A percentile compares a stretch with the other conserved stretches of the same genome.
Conservation (phyloP, 192 early-diverging fungal species). For the Rhizophagus sp. region DNA sequence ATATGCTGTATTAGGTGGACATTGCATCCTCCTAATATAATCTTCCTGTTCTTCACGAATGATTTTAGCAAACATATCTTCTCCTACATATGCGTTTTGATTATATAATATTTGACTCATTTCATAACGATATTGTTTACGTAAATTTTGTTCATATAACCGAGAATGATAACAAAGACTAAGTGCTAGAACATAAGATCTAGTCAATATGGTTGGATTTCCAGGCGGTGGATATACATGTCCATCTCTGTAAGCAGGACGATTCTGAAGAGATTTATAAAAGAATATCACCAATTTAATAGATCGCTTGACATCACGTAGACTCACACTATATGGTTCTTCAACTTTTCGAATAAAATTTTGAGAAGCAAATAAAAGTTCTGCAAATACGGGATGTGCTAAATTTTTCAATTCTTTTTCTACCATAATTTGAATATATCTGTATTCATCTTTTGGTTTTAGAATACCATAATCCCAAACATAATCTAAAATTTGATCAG, state of each 20-base stretch:
- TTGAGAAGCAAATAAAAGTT: conserved; percentile 16
- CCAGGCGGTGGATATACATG: no score
- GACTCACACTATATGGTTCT: conserved; percentile 13
- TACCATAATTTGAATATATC: neutral
- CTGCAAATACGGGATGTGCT: neutral
- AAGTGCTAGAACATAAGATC: conserved; percentile 9
- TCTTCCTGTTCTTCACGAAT: conserved; percentile 25
- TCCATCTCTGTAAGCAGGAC: no score
- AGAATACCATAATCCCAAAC: no score
- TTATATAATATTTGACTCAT: conserved; percentile 8
- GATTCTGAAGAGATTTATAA: no score
- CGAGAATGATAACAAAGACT: neutral
- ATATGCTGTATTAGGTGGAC: no score
- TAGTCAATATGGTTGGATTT: neutral
- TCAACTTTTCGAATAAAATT: conserved; percentile 22
- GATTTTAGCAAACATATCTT: no score
- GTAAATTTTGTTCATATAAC: no score
- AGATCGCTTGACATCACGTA: conserved; percentile 28
- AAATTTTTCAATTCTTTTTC: no score
- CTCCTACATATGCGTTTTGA: neutral
- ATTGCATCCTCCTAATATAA: conserved; percentile 1
- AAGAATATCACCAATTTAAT: neutral
- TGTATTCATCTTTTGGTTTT: no score
- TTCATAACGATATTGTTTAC: no score
- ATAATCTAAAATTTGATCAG: conserved; percentile 14